Evolutionary conservation across 768 basidiomycete genomes (phyloP).

Genomic region (Aureoboletus auriporus): DNA sequence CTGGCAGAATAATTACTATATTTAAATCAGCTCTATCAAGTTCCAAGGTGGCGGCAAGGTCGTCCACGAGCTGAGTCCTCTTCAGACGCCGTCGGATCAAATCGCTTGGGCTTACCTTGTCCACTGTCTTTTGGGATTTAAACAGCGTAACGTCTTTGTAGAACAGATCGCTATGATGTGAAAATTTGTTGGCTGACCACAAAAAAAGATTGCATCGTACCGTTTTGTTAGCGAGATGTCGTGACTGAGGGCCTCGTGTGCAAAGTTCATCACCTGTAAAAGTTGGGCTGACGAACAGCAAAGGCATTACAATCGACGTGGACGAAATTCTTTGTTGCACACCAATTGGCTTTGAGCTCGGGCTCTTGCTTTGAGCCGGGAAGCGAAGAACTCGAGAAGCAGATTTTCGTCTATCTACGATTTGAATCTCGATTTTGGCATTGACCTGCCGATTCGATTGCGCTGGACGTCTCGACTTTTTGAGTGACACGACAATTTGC

Average conservation of each 20-base stretch:
- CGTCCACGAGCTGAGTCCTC: slow-evolving; percentile 72
- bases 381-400: slow-evolving; percentile 30
- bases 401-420: slow-evolving; percentile 35
- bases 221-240: slow-evolving; percentile 62
- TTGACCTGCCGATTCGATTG: slow-evolving; percentile 7
- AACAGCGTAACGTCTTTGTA: slow-evolving; percentile 84
- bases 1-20: slow-evolving; percentile 45
- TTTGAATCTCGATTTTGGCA: slow-evolving; percentile 29
- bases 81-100: neutral
- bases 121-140: slow-evolving; percentile 71
- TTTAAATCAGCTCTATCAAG: slow-evolving; percentile 73
- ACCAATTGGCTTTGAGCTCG: slow-evolving; percentile 44
- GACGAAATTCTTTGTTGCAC: neutral
- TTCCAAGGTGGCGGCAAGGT: slow-evolving; percentile 79
- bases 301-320: neutral
- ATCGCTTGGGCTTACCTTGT: slow-evolving; percentile 47
- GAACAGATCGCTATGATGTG: slow-evolving; percentile 68
- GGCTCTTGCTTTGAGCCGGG: slow-evolving; percentile 32
- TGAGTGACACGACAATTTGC: slow-evolving; percentile 24
- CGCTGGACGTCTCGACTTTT: slow-evolving; percentile 1
- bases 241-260: slow-evolving; percentile 61
- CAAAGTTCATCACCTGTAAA: slow-evolving; percentile 58
- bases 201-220: slow-evolving; percentile 28
- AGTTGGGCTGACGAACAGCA: slow-evolving; percentile 52
- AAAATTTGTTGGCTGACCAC: slow-evolving; percentile 7